Base-by-base conservation (phyloP, 257 asterid genomes). In the Solanum etuberosum region DNA sequence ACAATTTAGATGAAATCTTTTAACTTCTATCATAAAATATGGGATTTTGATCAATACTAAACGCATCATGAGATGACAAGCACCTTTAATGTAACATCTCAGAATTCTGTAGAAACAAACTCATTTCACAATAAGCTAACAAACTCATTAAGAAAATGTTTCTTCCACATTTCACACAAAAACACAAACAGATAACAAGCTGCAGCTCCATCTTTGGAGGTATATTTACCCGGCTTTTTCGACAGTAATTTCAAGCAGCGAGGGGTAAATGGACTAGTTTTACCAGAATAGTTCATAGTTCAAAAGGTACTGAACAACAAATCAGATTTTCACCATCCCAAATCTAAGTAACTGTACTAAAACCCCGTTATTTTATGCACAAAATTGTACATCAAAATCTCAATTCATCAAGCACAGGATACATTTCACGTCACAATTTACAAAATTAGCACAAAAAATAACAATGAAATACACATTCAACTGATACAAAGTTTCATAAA, bases 361-460 rank as follows among this genome's bases (percentile, higher is more conserved):
- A 43, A 35, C 25, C 57, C 83, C 90, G 67, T 88, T 91, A 94
- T 93, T 94, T 92, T 91, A 93, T 93, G 96, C 92, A 78, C 76
- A 35, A 88, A 54, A 31, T 68, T 11, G 84, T 34, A 83, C 46
- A 61, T 57, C 54, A 18, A 90, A 46, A 40, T 83, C 89, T 43
- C 71, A 84, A 90, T 48, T 90, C 14, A 84, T 48, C 87, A 65
- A 81, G 71, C 71, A 72, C 6, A 9, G 42, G 20, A 48, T 29
- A 46, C 42, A 46, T 46, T 48, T 80, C 65, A 29, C 32, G 42
- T 29, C 12, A 29, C 42, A 80, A 46, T 51, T 80, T 4, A 80
- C 27, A 46, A 80, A 78, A 46, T 48, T 80, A 80, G 18, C 68
- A 9, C 85, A 80, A 46, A 80, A 46, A 29, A 80, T 80, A 80